Evolutionary conservation across 129 eudicot species (phyloP).

Genomic region (Arctium minus): DNA sequence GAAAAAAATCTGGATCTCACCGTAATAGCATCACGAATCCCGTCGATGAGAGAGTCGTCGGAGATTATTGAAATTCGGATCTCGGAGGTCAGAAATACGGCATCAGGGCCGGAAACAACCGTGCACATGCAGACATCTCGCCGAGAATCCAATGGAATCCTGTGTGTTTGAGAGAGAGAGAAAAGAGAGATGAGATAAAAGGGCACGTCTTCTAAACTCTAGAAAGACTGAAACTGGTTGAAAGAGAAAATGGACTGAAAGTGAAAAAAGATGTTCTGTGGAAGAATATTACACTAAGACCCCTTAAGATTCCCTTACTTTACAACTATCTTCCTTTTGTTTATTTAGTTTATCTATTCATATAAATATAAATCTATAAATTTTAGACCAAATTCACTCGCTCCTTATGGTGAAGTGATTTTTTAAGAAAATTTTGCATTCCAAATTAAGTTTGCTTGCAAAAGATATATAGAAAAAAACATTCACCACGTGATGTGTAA

Average conservation of each 20-base stretch:
- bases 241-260: constrained; percentile 18
- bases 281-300: background rate
- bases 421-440: background rate
- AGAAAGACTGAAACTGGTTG: constrained; percentile 25
- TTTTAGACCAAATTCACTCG: background rate
- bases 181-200: constrained; percentile 18
- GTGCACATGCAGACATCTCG: constrained; percentile 9
- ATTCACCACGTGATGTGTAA: background rate
- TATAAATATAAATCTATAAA: no score
- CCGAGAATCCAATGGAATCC: background rate
- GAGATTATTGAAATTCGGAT: background rate
- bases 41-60: background rate
- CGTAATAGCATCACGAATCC: constrained; percentile 1
- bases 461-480: background rate
- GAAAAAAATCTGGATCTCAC: constrained; percentile 14
- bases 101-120: background rate
- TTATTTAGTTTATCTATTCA: no score
- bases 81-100: background rate
- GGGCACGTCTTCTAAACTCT: constrained; percentile 12
- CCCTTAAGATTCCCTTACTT: background rate
- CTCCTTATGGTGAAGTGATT: no score
- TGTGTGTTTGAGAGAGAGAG: background rate
- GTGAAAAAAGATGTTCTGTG: constrained; percentile 4
- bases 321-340: background rate
- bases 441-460: background rate